Base-by-base conservation (phyloP, 495 filamentous ascomycete genomes). In the Entonaema liquescens region DNA sequence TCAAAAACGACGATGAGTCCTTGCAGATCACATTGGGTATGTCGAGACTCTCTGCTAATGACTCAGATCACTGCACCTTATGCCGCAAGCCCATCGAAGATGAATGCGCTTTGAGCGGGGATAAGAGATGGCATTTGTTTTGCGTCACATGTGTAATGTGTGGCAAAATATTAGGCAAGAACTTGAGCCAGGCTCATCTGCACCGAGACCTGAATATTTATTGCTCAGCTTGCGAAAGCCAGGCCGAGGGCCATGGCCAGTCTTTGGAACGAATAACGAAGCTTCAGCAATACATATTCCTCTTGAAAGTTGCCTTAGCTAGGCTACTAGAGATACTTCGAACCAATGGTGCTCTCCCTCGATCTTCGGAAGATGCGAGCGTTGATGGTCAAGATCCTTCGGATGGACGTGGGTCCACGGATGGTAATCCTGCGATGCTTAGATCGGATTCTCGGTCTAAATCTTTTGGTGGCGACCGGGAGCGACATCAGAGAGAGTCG, bases 11-110 rank as follows among this genome's bases (percentile, higher is more conserved):
- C 40, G 90, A 92, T 59, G 89, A 79, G 26, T 89, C 91, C 9
- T 82, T 95, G 36, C 91, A 94, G 77, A 82, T 91, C 42, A 92
- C 87, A 26, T 86, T 88, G 23, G 93, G 92, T 35, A 90, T 93
- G 56, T 84, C 90, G 21, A 83, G 85, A 44, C 83, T 95, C 31
- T 92, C 91, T n/a, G 89, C 93, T 55, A 86, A 90, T 61, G 85
- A 90, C 61, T 95, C 93, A 3, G 93, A 97, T 78, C 87, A 93
- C 58, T 99, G 95, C 75, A 81, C 84, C 17, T 75, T 85, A 9
- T 99, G 95, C 79, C 88, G 90, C 68, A 90, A 91, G 65, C 91
- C 95, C 5, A 93, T 99, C 61, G 96, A 99, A 68, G 95, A 99
- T 72, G 94, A 95, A 74, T 98, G 96, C 77, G 83, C 91, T 60